Base-by-base conservation (phyloP, 768 basidiomycete genomes). In the Lactarius trivialis region DNA sequence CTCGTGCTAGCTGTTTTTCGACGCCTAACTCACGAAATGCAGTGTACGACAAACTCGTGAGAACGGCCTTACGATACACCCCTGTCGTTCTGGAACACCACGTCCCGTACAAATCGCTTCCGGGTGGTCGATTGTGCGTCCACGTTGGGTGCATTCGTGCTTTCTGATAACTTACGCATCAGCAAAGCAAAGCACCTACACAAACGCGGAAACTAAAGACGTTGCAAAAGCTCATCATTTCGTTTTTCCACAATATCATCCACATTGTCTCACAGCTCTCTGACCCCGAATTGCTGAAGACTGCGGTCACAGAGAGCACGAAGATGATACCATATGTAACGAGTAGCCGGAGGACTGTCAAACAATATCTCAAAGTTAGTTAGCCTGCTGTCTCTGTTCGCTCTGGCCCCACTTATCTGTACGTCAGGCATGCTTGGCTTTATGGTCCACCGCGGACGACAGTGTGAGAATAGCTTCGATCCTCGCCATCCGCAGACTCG, bases 1-100 rank as follows among this genome's bases (percentile, higher is more conserved):
- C 15, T 19, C 24, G 11, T 56, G 41, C 53, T 26, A 45, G 7
- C 36, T 21, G 4, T 30, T 15, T 33, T 24, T 48, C 26, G 30
- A 45, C 21, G 34, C 21, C 12, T 11, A 32, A 19, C 57, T 34
- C 30, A 56, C 9, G n/a, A 52, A 55, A 37, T 41, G 9, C 60
- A 96, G 94, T 98, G n/a, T 98, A 95, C 76, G 88, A 88, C 77
- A 97, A 98, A 76, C 81, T 98, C 24, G 79, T 99, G 49, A 83
- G 83, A 12, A 96, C 95, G 0, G 76, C 93, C 2, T 78, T 99
- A 30, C 85, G 84, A 70, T 99, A 91, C 74, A 95, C 95, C 0
- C 95, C 97, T 2, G 81, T 98, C 43, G 81, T 98, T 8, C 80
- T 99, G 19, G 80, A 83, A 54, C 86, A 95, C 69, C 95, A 98